Percentiles rank a stretch among this genome's conserved stretches.
Evolutionary conservation across 768 basidiomycete genomes (phyloP).

Genomic region (Thelephora ganbajun): DNA sequence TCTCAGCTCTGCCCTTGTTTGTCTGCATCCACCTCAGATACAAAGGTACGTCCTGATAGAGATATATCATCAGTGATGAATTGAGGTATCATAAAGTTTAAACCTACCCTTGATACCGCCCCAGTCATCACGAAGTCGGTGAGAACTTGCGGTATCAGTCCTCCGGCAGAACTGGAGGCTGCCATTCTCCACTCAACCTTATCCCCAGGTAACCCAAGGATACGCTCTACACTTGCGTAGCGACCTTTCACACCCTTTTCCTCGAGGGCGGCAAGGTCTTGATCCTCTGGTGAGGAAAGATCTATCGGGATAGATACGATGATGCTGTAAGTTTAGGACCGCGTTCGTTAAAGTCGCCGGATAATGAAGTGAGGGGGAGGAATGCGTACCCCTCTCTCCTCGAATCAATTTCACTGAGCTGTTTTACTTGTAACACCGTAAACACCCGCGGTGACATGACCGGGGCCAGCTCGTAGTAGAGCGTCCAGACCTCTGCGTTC

Average conservation of each 20-base stretch:
- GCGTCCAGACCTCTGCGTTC: constrained; percentile 52
- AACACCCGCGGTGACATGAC: constrained; percentile 64
- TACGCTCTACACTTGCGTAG: constrained; percentile 56
- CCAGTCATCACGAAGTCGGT: too few relatives aligned
- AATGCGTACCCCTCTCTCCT: constrained; percentile 39
- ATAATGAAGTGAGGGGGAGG: background rate
- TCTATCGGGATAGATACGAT: constrained; percentile 59
- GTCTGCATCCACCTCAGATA: too few relatives aligned
- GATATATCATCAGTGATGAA: too few relatives aligned
- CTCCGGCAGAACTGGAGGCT: constrained; percentile 53
- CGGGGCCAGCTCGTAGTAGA: constrained; percentile 60
- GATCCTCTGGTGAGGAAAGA: constrained; percentile 29
- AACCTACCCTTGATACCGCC: too few relatives aligned
- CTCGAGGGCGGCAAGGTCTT: constrained; percentile 46
- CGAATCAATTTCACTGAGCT: constrained; percentile 33
- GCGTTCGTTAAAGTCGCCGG: background rate
- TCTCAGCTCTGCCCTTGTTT: too few relatives aligned
- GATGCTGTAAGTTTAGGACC: constrained; percentile 12
- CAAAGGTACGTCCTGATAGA: too few relatives aligned
- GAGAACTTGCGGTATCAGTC: too few relatives aligned
- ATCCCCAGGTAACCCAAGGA: constrained; percentile 48
- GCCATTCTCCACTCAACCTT: constrained; percentile 73
- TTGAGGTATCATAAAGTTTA: too few relatives aligned
- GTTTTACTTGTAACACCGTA: constrained; percentile 55
- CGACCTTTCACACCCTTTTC: constrained; percentile 50